A percentile compares a stretch with the other conserved stretches of the same genome.
Conservation (phyloP, 108 stramenopile species). For the Parietichytrium sp. region DNA sequence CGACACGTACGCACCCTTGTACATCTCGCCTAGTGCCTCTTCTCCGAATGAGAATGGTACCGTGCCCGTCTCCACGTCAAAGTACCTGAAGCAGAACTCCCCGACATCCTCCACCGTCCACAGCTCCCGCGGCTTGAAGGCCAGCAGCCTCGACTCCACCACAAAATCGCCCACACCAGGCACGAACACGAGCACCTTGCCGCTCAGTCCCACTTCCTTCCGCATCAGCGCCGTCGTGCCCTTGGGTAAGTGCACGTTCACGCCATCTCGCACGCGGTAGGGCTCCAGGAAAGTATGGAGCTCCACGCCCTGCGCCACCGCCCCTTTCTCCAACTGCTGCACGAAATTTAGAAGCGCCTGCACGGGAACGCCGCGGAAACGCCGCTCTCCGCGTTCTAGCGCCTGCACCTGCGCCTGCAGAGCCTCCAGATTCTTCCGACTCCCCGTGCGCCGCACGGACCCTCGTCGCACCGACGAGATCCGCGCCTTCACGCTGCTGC, state of each 20-base stretch:
- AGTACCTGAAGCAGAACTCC: background rate
- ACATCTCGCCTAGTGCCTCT: conserved; percentile 2
- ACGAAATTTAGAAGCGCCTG: background rate
- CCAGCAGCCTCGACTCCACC: background rate
- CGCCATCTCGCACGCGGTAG: background rate
- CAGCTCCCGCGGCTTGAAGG: background rate
- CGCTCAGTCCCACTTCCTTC: background rate
- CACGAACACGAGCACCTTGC: background rate
- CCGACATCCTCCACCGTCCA: conserved; percentile 14
- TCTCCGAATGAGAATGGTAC: background rate
- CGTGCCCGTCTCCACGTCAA: background rate
- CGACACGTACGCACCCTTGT: background rate
- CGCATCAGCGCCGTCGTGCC: background rate
- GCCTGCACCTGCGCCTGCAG: too few species aligned
- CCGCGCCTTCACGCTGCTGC: too few species aligned
- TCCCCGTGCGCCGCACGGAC: too few species aligned
- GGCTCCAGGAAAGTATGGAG: background rate
- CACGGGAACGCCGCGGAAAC: conserved; percentile 9
- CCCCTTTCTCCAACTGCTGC: background rate
- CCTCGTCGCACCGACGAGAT: too few species aligned
- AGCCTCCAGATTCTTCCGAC: too few species aligned
- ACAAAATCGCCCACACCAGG: conserved; percentile 14
- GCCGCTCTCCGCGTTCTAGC: too few species aligned
- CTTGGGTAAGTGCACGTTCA: background rate
- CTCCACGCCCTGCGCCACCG: background rate